Conservation (phyloP, 1,284 basidiomycete genomes). For the Pseudozyma flocculosa region DNA sequence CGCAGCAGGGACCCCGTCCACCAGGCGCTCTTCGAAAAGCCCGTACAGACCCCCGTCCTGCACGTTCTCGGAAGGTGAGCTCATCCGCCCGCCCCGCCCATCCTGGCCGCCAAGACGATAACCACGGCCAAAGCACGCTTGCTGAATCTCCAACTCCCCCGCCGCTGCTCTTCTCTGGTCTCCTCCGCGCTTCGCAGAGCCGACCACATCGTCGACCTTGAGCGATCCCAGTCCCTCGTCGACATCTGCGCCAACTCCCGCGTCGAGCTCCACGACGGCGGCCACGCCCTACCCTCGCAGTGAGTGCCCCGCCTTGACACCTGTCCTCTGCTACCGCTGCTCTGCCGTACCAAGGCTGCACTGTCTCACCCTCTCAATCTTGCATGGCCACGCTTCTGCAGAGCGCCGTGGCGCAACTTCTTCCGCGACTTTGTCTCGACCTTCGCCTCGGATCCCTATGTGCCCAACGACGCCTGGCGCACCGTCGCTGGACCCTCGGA, state of each 20-base stretch:
- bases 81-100: not conserved
- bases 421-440: conserved; percentile 45
- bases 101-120: too few species aligned
- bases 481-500: conserved; percentile 30
- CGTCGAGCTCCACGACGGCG: conserved; percentile 54
- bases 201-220: conserved; percentile 43
- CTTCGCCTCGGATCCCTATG: conserved; percentile 36
- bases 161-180: too few species aligned
- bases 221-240: conserved; percentile 44
- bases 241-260: conserved; percentile 39
- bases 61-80: conserved; percentile 38
- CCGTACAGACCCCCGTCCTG: conserved; percentile 47
- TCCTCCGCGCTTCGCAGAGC: conserved; percentile 3
- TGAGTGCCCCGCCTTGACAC: conserved; percentile 23
- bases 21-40: conserved; percentile 39
- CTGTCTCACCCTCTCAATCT: too few species aligned
- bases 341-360: too few species aligned
- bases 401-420: conserved; percentile 55
- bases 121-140: conserved; percentile 1
- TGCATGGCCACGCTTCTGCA: too few species aligned
- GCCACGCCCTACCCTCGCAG: conserved; percentile 53
- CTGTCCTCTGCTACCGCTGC: not conserved
- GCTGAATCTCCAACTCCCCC: too few species aligned
- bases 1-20: conserved; percentile 34
- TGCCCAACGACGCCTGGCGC: conserved; percentile 27